Conservation (phyloP, 768 basidiomycete species). For the Amanita phalloides region DNA sequence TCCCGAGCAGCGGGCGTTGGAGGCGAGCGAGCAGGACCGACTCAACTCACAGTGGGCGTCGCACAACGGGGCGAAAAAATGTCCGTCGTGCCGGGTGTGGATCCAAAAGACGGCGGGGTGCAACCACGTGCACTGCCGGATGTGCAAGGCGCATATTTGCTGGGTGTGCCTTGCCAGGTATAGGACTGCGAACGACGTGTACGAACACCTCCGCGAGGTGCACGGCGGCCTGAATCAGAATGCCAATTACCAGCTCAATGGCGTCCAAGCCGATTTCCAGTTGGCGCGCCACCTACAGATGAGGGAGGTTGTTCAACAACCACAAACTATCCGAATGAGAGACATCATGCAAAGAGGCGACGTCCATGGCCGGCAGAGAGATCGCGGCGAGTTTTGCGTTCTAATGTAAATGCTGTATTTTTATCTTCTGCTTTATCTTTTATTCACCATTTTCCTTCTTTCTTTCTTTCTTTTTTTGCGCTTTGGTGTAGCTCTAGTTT, state of each 20-base stretch:
- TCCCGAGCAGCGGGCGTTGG: not conserved
- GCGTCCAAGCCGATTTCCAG: not conserved
- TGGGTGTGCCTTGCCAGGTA: conserved; percentile 44
- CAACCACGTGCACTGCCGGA: conserved; percentile 40
- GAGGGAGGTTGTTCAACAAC: not conserved
- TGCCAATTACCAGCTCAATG: not conserved
- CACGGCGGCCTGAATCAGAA: conserved; percentile 16
- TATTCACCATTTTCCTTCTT: not conserved
- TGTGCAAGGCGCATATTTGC: conserved; percentile 42
- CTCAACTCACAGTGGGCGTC: conserved; percentile 29
- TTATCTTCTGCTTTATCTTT: not conserved
- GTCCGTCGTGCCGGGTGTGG: conserved; percentile 32
- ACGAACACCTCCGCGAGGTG: conserved; percentile 23
- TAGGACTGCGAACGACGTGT: conserved; percentile 10
- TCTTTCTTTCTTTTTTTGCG: too few species aligned
- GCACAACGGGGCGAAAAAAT: conserved; percentile 29
- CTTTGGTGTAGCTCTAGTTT: too few species aligned
- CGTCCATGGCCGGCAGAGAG: not conserved
- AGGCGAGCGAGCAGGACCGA: conserved; percentile 31
- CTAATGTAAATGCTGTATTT: not conserved
- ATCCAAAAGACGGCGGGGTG: conserved; percentile 44
- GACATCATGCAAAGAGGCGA: not conserved
- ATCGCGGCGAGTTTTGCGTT: not conserved
- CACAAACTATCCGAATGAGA: not conserved
- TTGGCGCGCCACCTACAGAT: not conserved